A percentile compares a stretch with the other conserved stretches of the same genome.
Evolutionary conservation across 1,284 basidiomycete species (phyloP).

Genomic region (Lignosus rhinocerotis): DNA sequence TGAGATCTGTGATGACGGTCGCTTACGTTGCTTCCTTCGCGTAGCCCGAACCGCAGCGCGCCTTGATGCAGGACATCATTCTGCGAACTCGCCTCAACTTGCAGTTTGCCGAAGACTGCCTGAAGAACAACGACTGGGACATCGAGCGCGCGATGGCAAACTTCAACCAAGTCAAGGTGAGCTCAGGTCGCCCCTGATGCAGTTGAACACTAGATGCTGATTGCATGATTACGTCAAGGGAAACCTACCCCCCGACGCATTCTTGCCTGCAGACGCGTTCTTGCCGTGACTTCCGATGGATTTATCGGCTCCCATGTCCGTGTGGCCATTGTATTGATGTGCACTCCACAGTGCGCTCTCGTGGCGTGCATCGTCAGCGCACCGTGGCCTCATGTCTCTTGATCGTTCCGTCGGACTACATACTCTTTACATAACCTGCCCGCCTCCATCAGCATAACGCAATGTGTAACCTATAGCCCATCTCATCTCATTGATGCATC

Average conservation of each 20-base stretch:
- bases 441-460: slow-evolving; percentile 17
- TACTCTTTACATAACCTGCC: slow-evolving; percentile 8
- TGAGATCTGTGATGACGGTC: slow-evolving; percentile 17
- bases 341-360: slow-evolving; percentile 2
- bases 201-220: slow-evolving; percentile 25
- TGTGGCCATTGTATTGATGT: slow-evolving; percentile 5
- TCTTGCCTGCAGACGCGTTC: slow-evolving; percentile 46
- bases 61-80: slow-evolving; percentile 66
- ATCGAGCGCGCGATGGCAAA: slow-evolving; percentile 74
- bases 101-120: slow-evolving; percentile 77
- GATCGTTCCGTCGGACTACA: slow-evolving; percentile 18
- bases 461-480: slow-evolving; percentile 23
- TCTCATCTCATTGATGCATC: slow-evolving; percentile 15
- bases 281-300: slow-evolving; percentile 29
- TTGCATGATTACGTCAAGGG: slow-evolving; percentile 20
- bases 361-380: background rate
- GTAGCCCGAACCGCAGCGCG: slow-evolving; percentile 68
- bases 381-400: slow-evolving; percentile 16
- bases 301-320: slow-evolving; percentile 16
- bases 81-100: slow-evolving; percentile 75
- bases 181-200: slow-evolving; percentile 24
- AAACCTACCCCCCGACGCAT: slow-evolving; percentile 34
- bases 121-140: slow-evolving; percentile 82
- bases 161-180: slow-evolving; percentile 81
- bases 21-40: slow-evolving; percentile 14